Percentiles rank a stretch among this genome's conserved stretches.
phyloP scores from a whole-genome alignment of 306 rosid species.

The Oxytropis ochrocephala region DNA sequence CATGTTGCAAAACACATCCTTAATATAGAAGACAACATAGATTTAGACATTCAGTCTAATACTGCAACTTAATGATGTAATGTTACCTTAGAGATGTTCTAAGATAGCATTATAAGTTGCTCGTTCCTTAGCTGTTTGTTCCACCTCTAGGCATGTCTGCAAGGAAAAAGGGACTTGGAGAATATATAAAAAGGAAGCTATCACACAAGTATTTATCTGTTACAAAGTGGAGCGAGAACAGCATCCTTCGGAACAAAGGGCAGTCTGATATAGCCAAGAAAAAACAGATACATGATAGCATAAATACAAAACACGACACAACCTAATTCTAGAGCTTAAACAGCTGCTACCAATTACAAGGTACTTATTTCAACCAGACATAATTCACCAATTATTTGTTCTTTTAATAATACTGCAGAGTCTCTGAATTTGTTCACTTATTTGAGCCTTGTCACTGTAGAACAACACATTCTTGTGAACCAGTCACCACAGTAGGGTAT shows the following conservation, averaged over 20 bases:
- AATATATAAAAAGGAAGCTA: no score
- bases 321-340: constrained; percentile 24
- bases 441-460: constrained; percentile 29
- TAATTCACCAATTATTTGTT: constrained; percentile 19
- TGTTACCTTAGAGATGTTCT: no score
- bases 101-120: no score
- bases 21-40: not conserved
- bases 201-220: no score
- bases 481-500: constrained; percentile 37
- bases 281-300: not conserved
- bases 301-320: not conserved
- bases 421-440: constrained; percentile 15
- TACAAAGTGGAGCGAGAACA: no score
- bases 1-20: not conserved
- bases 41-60: constrained; percentile 16
- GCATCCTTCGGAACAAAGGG: no score
- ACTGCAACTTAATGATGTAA: not conserved
- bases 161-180: no score
- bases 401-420: not conserved
- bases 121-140: no score
- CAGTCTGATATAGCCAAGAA: not conserved
- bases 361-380: constrained; percentile 24
- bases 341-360: constrained; percentile 22
- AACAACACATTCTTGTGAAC: constrained; percentile 68
- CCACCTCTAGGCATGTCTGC: no score